These are phyloP conservation scores for Lasiosphaeria hispida DNA, from an alignment of 495 filamentous ascomycete species.

Conservation along the genomic window DNA sequence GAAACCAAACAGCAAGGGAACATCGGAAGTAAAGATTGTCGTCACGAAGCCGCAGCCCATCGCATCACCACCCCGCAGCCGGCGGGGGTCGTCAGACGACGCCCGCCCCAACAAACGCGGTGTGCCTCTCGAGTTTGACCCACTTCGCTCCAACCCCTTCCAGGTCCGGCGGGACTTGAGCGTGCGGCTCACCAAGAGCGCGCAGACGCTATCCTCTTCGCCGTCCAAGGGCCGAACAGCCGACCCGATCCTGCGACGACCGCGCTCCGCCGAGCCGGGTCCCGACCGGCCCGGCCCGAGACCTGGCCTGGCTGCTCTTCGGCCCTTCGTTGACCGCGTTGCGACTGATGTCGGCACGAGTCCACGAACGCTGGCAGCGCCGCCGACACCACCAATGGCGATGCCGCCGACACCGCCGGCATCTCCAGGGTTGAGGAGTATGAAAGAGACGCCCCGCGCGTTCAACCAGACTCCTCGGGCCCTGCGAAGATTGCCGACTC, in stretches of 20 bases:
- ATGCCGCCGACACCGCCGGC: too few species aligned
- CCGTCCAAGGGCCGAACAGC: neutral
- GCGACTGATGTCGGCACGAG: too few species aligned
- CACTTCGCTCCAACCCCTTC: slow-evolving; percentile 12
- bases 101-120: neutral
- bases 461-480: too few species aligned
- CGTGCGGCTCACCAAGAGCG: slow-evolving; percentile 13
- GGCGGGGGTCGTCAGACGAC: neutral
- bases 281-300: neutral
- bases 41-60: slow-evolving; percentile 14
- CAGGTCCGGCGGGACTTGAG: slow-evolving; percentile 11
- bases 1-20: too few species aligned
- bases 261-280: slow-evolving; percentile 14
- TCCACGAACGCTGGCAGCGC: neutral
- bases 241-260: neutral
- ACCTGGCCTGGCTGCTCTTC: neutral
- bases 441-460: too few species aligned
- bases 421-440: too few species aligned
- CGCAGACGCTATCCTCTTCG: neutral
- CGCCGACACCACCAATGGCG: neutral
- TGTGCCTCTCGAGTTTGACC: slow-evolving; percentile 2
- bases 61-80: neutral
- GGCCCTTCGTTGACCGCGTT: too few species aligned
- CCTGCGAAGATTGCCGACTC: too few species aligned
- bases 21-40: slow-evolving; percentile 6